phyloP scores from a whole-genome alignment of 306 rosid species.

The Cicer arietinum region DNA sequence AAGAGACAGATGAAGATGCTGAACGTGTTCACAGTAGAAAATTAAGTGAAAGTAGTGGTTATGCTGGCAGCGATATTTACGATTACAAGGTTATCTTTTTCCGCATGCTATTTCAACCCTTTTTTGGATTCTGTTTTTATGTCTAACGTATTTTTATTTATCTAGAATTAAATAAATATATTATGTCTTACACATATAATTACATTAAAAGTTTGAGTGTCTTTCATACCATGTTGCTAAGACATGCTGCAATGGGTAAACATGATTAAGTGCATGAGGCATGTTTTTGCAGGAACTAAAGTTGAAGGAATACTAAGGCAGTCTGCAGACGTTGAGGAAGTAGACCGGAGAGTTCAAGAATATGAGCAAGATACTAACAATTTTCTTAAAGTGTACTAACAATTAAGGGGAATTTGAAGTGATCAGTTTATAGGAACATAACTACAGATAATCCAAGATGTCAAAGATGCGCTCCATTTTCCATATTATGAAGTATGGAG shows the following conservation, averaged over 20 bases:
- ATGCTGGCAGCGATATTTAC: too few species aligned
- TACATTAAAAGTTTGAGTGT: constrained; percentile 1
- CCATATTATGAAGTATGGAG: not conserved
- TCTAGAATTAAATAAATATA: too few species aligned
- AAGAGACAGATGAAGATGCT: too few species aligned
- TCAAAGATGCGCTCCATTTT: not conserved
- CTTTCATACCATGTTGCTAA: constrained; percentile 10
- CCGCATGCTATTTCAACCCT: too few species aligned
- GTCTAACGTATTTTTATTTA: too few species aligned
- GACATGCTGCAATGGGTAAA: constrained; percentile 10
- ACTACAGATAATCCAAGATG: not conserved
- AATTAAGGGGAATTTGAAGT: constrained; percentile 5
- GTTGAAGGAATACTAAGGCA: constrained; percentile 96
- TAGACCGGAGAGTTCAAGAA: constrained; percentile 92
- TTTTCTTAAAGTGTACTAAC: constrained; percentile 15
- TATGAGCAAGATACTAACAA: constrained; percentile 82
- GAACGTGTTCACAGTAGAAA: too few species aligned
- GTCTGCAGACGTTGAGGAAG: constrained; percentile 99
- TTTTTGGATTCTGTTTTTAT: too few species aligned
- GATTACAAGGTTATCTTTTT: too few species aligned
- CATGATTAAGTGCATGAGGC: constrained; percentile 14
- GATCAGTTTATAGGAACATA: not conserved
- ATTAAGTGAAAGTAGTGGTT: too few species aligned
- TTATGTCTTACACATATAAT: not conserved
- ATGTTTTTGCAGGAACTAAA: constrained; percentile 63